A percentile compares a stretch with the other conserved stretches of the same genome.
Evolutionary conservation across 2,329 filamentous ascomycete genomes (phyloP).

Genomic region (Massarina eburnea): DNA sequence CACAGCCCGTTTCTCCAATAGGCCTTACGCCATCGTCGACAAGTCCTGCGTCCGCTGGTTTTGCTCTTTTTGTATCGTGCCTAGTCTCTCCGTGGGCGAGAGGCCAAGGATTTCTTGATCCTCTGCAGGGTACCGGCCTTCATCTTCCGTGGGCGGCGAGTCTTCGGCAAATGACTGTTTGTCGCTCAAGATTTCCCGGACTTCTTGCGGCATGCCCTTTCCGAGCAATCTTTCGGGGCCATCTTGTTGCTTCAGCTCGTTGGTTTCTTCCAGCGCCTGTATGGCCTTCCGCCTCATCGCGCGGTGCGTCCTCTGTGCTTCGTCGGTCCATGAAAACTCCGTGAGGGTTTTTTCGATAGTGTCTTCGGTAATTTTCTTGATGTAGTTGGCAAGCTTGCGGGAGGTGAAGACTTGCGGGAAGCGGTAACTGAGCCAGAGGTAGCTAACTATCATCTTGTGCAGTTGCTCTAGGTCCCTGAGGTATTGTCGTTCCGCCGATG

Average conservation of each 20-base stretch:
- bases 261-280: constrained; percentile 4
- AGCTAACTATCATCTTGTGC: constrained; percentile 80
- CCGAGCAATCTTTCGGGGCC: constrained; percentile 4
- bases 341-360: constrained; percentile 68
- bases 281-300: constrained; percentile 8
- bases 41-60: constrained; percentile 1
- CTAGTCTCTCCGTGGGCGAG: background rate
- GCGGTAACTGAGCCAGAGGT: constrained; percentile 91
- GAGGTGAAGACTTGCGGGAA: constrained; percentile 79
- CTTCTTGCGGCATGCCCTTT: constrained; percentile 11
- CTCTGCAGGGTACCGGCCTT: constrained; percentile 17
- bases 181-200: constrained; percentile 19
- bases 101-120: constrained; percentile 14
- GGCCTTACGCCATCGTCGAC: constrained; percentile 1
- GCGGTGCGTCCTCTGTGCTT: constrained; percentile 9
- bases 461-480: constrained; percentile 72
- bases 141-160: constrained; percentile 12
- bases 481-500: constrained; percentile 55
- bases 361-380: constrained; percentile 75
- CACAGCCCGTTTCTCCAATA: background rate
- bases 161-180: constrained; percentile 8
- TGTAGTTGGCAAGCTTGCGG: constrained; percentile 73
- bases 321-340: constrained; percentile 53
- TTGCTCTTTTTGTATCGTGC: constrained; percentile 2
- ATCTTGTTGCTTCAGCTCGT: constrained; percentile 1